These are phyloP conservation scores for Pisolithus microcarpus DNA, from an alignment of 768 basidiomycete species.

Conservation along the genomic window DNA sequence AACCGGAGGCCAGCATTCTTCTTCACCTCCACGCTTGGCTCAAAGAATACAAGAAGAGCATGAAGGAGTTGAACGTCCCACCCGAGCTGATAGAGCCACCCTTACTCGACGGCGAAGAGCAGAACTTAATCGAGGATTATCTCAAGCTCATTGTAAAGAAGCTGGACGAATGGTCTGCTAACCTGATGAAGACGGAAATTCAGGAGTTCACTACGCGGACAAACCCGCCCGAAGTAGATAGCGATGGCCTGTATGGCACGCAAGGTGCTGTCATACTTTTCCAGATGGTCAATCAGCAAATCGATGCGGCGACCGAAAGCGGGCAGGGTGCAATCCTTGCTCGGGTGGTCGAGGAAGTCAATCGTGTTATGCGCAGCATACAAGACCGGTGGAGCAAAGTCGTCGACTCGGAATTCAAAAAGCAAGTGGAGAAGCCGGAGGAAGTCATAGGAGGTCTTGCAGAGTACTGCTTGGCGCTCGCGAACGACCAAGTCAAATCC, in stretches of 20 bases:
- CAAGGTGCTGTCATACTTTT: slow-evolving; percentile 94
- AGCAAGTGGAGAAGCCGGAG: slow-evolving; percentile 81
- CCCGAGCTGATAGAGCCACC: slow-evolving; percentile 80
- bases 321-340: slow-evolving; percentile 91
- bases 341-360: slow-evolving; percentile 80
- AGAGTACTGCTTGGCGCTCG: slow-evolving; percentile 93
- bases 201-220: slow-evolving; percentile 76
- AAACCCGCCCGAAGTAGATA: slow-evolving; percentile 82
- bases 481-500: slow-evolving; percentile 95
- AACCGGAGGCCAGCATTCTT: slow-evolving; percentile 83
- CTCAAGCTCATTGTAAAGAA: slow-evolving; percentile 88
- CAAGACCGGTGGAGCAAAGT: slow-evolving; percentile 85
- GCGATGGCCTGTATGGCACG: slow-evolving; percentile 83
- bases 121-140: slow-evolving; percentile 91
- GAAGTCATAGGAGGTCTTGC: slow-evolving; percentile 83
- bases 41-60: slow-evolving; percentile 90
- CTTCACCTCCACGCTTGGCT: slow-evolving; percentile 88
- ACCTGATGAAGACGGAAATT: slow-evolving; percentile 88
- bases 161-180: slow-evolving; percentile 93
- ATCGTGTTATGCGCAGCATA: slow-evolving; percentile 81
- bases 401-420: slow-evolving; percentile 80
- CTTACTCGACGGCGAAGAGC: slow-evolving; percentile 91
- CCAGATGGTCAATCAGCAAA: slow-evolving; percentile 97
- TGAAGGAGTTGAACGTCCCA: slow-evolving; percentile 88
- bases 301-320: slow-evolving; percentile 91